phyloP scores from a whole-genome alignment of 176 grass and related monocot species.

The Avena atlantica region DNA sequence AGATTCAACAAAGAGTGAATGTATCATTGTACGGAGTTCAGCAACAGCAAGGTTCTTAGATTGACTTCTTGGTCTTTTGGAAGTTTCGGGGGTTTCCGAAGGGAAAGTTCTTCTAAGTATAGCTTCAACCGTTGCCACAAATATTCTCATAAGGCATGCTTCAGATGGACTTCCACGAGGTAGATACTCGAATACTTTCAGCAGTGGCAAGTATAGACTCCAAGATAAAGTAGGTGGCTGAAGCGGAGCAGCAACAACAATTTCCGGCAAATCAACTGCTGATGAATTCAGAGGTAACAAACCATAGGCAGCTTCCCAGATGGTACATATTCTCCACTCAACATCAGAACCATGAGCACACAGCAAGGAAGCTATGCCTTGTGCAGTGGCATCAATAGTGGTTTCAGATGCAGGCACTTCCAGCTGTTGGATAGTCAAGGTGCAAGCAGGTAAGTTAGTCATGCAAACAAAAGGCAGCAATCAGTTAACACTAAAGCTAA shows the following conservation, averaged over 20 bases:
- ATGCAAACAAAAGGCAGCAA: constrained; percentile 36
- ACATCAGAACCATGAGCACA: constrained; percentile 98
- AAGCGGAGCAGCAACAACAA: constrained; percentile 89
- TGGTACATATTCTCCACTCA: constrained; percentile 99
- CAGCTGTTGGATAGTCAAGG: constrained; percentile 57
- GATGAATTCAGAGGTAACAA: constrained; percentile 95
- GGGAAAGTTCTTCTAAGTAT: constrained; percentile 96
- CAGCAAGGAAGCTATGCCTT: constrained; percentile 97
- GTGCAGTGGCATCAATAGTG: constrained; percentile 94
- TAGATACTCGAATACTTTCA: constrained; percentile 96
- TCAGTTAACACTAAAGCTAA: background rate
- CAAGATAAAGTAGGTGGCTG: constrained; percentile 97
- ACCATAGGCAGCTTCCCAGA: constrained; percentile 99
- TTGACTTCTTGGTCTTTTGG: constrained; percentile 72
- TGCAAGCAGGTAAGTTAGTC: constrained; percentile 20
- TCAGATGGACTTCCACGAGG: constrained; percentile 97
- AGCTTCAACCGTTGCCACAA: constrained; percentile 99
- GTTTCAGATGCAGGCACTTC: constrained; percentile 88
- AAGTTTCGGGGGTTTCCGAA: constrained; percentile 55
- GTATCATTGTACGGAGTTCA: constrained; percentile 97
- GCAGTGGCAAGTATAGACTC: constrained; percentile 88
- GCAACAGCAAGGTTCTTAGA: constrained; percentile 88
- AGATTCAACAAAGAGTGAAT: constrained; percentile 95
- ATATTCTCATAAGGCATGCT: constrained; percentile 98
- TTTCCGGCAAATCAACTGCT: constrained; percentile 96